These are phyloP conservation scores for Hordeum marinum DNA, from an alignment of 176 grass and related monocot species.

Conservation along the genomic window DNA sequence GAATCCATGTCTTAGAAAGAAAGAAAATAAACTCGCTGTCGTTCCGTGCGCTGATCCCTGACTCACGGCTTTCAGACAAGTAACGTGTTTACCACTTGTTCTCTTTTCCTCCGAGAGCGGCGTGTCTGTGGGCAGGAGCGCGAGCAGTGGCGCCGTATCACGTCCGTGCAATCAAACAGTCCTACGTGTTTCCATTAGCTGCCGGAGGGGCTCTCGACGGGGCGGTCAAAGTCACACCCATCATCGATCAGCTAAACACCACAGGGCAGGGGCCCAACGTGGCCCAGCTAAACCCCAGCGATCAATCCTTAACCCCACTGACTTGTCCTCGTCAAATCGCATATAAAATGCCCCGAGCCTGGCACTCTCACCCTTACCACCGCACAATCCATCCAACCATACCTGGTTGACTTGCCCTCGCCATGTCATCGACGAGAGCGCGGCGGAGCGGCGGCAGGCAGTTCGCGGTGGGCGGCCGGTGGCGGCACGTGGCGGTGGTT, in stretches of 20 bases:
- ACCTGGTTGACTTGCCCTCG: not conserved
- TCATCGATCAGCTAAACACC: not conserved
- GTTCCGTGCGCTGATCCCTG: not conserved
- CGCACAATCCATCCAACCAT: not conserved
- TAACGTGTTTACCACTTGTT: not conserved
- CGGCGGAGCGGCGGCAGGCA: slow-evolving; percentile 19
- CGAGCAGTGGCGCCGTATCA: not conserved
- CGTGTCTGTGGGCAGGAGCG: not conserved
- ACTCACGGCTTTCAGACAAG: not conserved
- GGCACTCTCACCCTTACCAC: not conserved
- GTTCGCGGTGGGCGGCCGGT: slow-evolving; percentile 31
- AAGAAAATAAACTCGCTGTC: not conserved
- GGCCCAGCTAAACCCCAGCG: not conserved
- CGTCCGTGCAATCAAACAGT: not conserved
- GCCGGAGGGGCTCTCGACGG: not conserved
- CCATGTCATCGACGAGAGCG: slow-evolving; percentile 14
- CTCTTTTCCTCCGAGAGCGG: not conserved
- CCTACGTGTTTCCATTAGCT: not conserved
- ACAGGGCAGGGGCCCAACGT: not conserved
- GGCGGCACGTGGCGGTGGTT: slow-evolving; percentile 40
- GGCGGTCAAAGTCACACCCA: slow-evolving; percentile 2
- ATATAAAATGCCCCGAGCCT: not conserved
- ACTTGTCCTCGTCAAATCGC: not conserved
- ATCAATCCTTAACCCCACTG: not conserved
- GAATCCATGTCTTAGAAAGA: not conserved